A percentile compares a stretch with the other conserved stretches of the same genome.
Conservation (phyloP, 306 rosid genomes). For the Astragalus glycyphyllos region DNA sequence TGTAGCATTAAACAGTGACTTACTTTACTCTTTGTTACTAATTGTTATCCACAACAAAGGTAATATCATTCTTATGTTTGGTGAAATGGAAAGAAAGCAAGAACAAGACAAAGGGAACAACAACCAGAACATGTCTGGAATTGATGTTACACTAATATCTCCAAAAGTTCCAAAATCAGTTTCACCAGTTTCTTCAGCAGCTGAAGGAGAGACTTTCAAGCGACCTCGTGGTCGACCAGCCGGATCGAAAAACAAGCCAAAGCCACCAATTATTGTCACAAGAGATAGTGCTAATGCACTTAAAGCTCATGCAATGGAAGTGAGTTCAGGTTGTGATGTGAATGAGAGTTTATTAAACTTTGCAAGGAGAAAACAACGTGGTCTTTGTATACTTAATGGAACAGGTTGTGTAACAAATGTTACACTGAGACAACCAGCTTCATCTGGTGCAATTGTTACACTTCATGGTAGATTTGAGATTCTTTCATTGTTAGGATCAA, state of each 20-base stretch:
- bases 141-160: conserved; percentile 52
- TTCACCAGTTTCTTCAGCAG: conserved; percentile 61
- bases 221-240: conserved; percentile 77
- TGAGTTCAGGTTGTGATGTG: conserved; percentile 80
- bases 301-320: conserved; percentile 83
- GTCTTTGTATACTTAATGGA: conserved; percentile 79
- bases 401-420: conserved; percentile 84
- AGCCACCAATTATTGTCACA: conserved; percentile 74
- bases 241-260: conserved; percentile 76
- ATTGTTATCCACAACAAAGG: conserved; percentile 14
- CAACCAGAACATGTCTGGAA: conserved; percentile 49
- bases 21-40: conserved; percentile 16
- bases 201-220: conserved; percentile 59
- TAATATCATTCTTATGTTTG: conserved; percentile 32
- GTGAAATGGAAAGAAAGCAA: conserved; percentile 59
- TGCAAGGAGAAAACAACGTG: conserved; percentile 82
- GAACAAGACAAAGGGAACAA: conserved; percentile 53
- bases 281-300: conserved; percentile 80
- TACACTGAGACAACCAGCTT: conserved; percentile 71
- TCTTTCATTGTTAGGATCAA: conserved; percentile 72
- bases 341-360: conserved; percentile 73
- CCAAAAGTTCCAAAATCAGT: conserved; percentile 60
- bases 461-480: conserved; percentile 86
- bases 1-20: conserved; percentile 34
- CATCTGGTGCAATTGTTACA: conserved; percentile 73